Conservation (phyloP, 768 basidiomycete genomes). For the Kwoniella botswanensis region DNA sequence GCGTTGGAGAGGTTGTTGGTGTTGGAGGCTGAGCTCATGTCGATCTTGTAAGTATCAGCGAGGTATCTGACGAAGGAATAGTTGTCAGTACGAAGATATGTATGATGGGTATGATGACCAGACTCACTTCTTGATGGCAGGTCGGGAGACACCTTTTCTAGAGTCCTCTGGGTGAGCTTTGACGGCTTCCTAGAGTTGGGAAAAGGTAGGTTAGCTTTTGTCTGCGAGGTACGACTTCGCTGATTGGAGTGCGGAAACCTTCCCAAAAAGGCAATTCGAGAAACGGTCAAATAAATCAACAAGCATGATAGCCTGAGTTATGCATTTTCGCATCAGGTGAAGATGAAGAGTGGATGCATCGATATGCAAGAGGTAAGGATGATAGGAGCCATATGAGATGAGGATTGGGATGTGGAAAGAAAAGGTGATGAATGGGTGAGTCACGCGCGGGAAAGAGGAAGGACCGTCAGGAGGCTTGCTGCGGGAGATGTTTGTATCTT, state of each 20-base stretch:
- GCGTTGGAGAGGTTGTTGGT: constrained; percentile 78
- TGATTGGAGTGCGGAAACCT: constrained; percentile 13
- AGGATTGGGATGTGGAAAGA: constrained; percentile 12
- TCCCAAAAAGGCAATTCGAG: constrained; percentile 41
- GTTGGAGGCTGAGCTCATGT: constrained; percentile 76
- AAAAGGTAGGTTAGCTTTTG: constrained; percentile 21
- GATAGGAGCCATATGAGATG: constrained; percentile 5
- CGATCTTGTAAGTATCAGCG: constrained; percentile 78
- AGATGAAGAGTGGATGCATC: constrained; percentile 16
- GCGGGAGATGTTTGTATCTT: constrained; percentile 6
- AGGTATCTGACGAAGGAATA: constrained; percentile 68
- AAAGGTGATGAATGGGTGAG: constrained; percentile 21
- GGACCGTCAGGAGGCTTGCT: constrained; percentile 4
- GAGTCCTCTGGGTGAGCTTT: constrained; percentile 68
- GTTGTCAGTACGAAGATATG: background rate
- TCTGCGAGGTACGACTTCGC: background rate
- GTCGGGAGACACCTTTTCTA: constrained; percentile 75
- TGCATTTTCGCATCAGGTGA: constrained; percentile 8
- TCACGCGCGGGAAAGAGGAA: constrained; percentile 16
- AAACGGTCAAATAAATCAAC: background rate
- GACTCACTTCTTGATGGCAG: constrained; percentile 78
- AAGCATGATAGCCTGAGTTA: constrained; percentile 8
- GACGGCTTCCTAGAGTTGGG: constrained; percentile 70
- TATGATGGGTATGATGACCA: background rate
- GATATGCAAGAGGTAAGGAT: background rate